phyloP scores from a whole-genome alignment of 1,284 basidiomycete genomes.

The Ceratobasidium papillatum region DNA sequence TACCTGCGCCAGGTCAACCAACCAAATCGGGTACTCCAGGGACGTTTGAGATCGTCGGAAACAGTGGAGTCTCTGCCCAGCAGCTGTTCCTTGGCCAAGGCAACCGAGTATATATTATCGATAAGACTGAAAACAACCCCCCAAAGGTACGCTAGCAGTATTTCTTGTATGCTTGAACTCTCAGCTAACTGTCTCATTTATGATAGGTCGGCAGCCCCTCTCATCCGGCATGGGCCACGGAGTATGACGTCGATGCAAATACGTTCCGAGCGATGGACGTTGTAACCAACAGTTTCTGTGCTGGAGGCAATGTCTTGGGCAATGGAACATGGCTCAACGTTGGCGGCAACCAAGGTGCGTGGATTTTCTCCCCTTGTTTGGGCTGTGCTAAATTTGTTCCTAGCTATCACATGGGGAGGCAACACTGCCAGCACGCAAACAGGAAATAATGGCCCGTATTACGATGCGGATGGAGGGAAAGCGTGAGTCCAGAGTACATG shows the following conservation, averaged over 20 bases:
- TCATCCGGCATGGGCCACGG: slow-evolving; percentile 48
- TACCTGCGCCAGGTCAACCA: slow-evolving; percentile 43
- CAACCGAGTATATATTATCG: slow-evolving; percentile 60
- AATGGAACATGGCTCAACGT: slow-evolving; percentile 61
- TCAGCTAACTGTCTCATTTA: slow-evolving; percentile 56
- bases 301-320: slow-evolving; percentile 63
- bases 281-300: slow-evolving; percentile 82
- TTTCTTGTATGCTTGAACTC: not conserved
- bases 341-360: slow-evolving; percentile 67
- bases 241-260: slow-evolving; percentile 57
- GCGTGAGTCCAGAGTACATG: slow-evolving; percentile 68
- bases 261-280: slow-evolving; percentile 68
- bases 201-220: slow-evolving; percentile 14
- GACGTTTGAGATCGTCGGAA: slow-evolving; percentile 59
- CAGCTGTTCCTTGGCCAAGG: slow-evolving; percentile 56
- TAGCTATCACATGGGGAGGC: slow-evolving; percentile 26
- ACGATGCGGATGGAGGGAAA: slow-evolving; percentile 48
- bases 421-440: slow-evolving; percentile 29
- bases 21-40: slow-evolving; percentile 49
- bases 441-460: slow-evolving; percentile 26
- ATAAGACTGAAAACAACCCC: slow-evolving; percentile 59
- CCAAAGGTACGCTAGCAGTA: slow-evolving; percentile 50
- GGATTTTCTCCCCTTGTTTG: not conserved
- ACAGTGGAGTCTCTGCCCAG: slow-evolving; percentile 58
- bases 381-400: slow-evolving; percentile 31